Evolutionary conservation across 2,329 filamentous ascomycete genomes (phyloP).

Genomic region (Piedraia hortae): DNA sequence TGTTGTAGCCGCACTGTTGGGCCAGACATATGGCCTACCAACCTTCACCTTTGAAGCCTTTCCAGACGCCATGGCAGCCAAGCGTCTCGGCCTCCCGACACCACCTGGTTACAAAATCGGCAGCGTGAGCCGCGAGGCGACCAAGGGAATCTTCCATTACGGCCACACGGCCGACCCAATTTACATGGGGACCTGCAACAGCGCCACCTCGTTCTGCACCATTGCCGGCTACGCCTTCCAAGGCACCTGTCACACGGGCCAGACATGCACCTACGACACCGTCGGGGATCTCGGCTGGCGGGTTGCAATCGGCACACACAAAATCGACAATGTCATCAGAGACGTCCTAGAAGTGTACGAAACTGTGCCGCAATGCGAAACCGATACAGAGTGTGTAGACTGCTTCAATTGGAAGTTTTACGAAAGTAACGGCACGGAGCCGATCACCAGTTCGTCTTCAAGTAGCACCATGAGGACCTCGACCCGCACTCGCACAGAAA

Average conservation of each 20-base stretch:
- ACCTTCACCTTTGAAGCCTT: conserved; percentile 85
- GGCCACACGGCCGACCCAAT: conserved; percentile 90
- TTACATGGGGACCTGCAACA: conserved; percentile 81
- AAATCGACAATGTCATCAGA: conserved; percentile 64
- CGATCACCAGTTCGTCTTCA: conserved; percentile 26
- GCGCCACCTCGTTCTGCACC: conserved; percentile 65
- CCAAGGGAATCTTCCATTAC: conserved; percentile 50
- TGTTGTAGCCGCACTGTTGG: conserved; percentile 63
- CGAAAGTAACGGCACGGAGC: conserved; percentile 66
- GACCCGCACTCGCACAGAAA: conserved; percentile 47
- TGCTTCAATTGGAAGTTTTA: conserved; percentile 89
- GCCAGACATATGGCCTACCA: conserved; percentile 70
- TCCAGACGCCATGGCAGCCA: conserved; percentile 66
- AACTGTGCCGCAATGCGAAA: conserved; percentile 44
- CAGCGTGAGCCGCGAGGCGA: conserved; percentile 27
- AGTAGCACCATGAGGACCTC: conserved; percentile 26
- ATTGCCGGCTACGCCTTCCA: conserved; percentile 86
- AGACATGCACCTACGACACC: conserved; percentile 75
- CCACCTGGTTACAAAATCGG: conserved; percentile 52
- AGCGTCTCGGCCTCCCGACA: conserved; percentile 56
- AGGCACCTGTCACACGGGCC: conserved; percentile 69
- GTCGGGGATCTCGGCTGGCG: conserved; percentile 80
- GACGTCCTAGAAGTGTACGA: conserved; percentile 72
- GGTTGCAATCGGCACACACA: conserved; percentile 71
- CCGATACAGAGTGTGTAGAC: conserved; percentile 55